Percentiles rank a stretch among this genome's conserved stretches.
phyloP scores from a whole-genome alignment of 345 rosid genomes.

The Melaleuca quinquenervia region DNA sequence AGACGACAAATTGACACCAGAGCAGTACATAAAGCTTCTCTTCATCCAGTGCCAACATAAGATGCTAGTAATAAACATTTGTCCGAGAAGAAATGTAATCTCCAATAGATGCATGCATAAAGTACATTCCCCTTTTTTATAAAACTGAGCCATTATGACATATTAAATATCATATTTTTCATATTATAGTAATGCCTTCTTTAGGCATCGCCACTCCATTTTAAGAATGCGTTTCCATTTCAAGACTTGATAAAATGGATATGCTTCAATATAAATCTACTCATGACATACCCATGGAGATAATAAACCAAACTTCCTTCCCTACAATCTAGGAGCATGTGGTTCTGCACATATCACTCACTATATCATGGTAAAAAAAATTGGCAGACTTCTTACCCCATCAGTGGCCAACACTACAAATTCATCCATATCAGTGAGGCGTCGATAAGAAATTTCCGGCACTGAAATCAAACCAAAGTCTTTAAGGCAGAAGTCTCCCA shows the following conservation, averaged over 20 bases:
- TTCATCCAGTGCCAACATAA: neutral
- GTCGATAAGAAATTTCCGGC: slow-evolving; percentile 25
- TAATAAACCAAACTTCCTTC: neutral
- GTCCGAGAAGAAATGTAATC: neutral
- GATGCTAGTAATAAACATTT: neutral
- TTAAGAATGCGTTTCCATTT: neutral
- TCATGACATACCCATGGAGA: neutral
- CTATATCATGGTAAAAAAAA: neutral
- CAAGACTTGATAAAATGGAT: neutral
- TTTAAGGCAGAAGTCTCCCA: slow-evolving; percentile 42
- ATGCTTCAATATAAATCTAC: neutral
- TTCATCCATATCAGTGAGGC: slow-evolving; percentile 24
- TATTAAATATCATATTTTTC: neutral
- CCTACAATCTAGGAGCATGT: neutral
- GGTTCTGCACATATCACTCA: neutral
- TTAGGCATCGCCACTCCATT: neutral
- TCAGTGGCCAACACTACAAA: slow-evolving; percentile 39
- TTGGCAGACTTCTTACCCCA: slow-evolving; percentile 19
- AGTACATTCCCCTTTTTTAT: neutral
- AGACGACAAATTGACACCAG: neutral
- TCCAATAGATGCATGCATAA: neutral
- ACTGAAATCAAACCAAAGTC: slow-evolving; percentile 35
- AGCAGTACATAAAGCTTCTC: neutral
- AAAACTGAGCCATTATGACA: neutral
- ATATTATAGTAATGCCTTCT: neutral